These are phyloP conservation scores for Penicillium nordicum DNA, from an alignment of 2,329 filamentous ascomycete species.

Conservation along the genomic window DNA sequence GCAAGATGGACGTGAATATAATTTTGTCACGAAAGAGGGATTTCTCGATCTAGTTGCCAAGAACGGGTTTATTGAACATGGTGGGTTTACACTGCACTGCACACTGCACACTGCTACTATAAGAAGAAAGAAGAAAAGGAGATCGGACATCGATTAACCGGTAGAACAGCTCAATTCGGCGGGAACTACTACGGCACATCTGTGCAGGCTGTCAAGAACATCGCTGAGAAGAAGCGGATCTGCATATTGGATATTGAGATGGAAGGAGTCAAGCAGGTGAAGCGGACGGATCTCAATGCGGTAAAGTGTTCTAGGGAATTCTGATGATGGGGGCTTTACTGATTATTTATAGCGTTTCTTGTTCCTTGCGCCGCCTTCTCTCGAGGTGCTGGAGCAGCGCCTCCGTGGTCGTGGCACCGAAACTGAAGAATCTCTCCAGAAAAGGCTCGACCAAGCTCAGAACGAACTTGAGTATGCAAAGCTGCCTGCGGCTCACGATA, in stretches of 20 bases:
- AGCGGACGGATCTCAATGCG: conserved; percentile 68
- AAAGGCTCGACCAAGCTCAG: conserved; percentile 67
- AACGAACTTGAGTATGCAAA: conserved; percentile 71
- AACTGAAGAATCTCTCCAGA: conserved; percentile 66
- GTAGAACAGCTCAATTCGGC: conserved; percentile 64
- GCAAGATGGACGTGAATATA: conserved; percentile 73
- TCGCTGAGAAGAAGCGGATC: conserved; percentile 66
- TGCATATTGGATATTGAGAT: conserved; percentile 95
- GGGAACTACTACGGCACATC: conserved; percentile 85
- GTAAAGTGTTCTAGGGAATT: not conserved
- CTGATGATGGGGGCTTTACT: not conserved
- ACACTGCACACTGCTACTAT: too few relatives aligned
- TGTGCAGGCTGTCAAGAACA: conserved; percentile 72
- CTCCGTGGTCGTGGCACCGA: conserved; percentile 76
- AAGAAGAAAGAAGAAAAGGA: not conserved
- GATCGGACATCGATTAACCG: not conserved
- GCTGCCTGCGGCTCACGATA: conserved; percentile 63
- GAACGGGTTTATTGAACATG: conserved; percentile 76
- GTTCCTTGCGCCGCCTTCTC: conserved; percentile 77
- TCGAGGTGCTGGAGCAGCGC: conserved; percentile 69
- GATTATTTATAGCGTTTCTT: conserved; percentile 57
- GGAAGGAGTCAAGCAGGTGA: conserved; percentile 96
- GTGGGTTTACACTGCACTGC: not conserved
- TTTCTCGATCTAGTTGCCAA: conserved; percentile 67
- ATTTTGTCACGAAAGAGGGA: conserved; percentile 65